phyloP scores from a whole-genome alignment of 306 rosid genomes.

The Quercus mongolica region DNA sequence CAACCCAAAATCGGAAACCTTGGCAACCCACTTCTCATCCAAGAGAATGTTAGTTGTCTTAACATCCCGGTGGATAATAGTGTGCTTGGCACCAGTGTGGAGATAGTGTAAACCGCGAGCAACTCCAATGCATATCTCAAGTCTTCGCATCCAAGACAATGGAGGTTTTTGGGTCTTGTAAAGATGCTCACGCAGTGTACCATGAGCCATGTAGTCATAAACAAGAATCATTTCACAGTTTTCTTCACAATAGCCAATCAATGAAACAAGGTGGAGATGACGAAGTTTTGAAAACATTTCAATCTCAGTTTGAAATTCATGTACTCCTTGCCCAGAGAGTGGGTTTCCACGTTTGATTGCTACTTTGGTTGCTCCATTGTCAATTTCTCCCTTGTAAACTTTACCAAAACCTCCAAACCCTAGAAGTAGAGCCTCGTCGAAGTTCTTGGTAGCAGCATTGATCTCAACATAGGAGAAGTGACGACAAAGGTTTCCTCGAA shows the following conservation, averaged over 20 bases:
- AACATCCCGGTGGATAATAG: conserved; percentile 91
- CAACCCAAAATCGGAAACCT: conserved; percentile 79
- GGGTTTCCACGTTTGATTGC: no score
- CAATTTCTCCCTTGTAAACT: no score
- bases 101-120: conserved; percentile 30
- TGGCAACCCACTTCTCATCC: conserved; percentile 96
- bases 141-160: conserved; percentile 31
- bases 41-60: conserved; percentile 93
- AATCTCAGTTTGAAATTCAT: no score
- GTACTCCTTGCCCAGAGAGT: no score
- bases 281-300: no score
- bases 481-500: no score
- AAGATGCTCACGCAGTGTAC: conserved; percentile 89
- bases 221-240: conserved; percentile 95
- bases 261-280: conserved; percentile 78
- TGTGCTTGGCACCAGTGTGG: conserved; percentile 93
- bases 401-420: no score
- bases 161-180: conserved; percentile 75
- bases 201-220: conserved; percentile 86
- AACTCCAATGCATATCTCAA: conserved; percentile 68
- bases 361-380: no score
- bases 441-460: no score
- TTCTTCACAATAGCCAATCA: conserved; percentile 92
- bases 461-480: no score
- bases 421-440: conserved; percentile 18